These are phyloP conservation scores for Pisolithus thermaeus DNA, from an alignment of 1,284 basidiomycete genomes.

Conservation along the genomic window DNA sequence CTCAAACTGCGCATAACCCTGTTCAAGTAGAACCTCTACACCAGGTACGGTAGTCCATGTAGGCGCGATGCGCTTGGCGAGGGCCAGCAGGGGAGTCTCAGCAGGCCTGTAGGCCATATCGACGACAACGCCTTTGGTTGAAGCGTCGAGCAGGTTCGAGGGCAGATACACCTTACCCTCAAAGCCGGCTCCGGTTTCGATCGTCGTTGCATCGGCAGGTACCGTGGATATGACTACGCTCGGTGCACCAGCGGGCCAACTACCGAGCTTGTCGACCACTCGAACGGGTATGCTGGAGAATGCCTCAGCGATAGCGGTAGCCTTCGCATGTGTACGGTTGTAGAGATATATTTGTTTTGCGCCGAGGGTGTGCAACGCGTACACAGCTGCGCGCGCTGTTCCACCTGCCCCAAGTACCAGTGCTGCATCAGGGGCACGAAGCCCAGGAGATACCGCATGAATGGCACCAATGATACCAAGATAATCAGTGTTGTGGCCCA, in stretches of 20 bases:
- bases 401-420: slow-evolving; percentile 92
- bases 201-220: slow-evolving; percentile 66
- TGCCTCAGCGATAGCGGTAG: slow-evolving; percentile 56
- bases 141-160: slow-evolving; percentile 44
- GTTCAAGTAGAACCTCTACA: slow-evolving; percentile 80
- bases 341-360: slow-evolving; percentile 72
- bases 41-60: slow-evolving; percentile 77
- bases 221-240: slow-evolving; percentile 82
- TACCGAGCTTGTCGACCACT: slow-evolving; percentile 54
- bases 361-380: slow-evolving; percentile 72
- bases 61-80: slow-evolving; percentile 43
- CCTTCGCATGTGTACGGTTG: slow-evolving; percentile 78
- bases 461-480: slow-evolving; percentile 70
- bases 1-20: slow-evolving; percentile 81
- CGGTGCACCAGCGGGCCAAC: slow-evolving; percentile 49
- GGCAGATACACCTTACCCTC: slow-evolving; percentile 51
- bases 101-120: slow-evolving; percentile 93
- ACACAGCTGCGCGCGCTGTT: slow-evolving; percentile 88
- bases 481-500: slow-evolving; percentile 95
- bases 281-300: slow-evolving; percentile 64
- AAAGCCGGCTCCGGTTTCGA: slow-evolving; percentile 18
- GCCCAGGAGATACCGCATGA: slow-evolving; percentile 31
- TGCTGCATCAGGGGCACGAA: slow-evolving; percentile 41
- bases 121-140: slow-evolving; percentile 59
- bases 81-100: slow-evolving; percentile 57